phyloP scores from a whole-genome alignment of 371 early-diverging fungal genomes.

The Dichotomocladium elegans region DNA sequence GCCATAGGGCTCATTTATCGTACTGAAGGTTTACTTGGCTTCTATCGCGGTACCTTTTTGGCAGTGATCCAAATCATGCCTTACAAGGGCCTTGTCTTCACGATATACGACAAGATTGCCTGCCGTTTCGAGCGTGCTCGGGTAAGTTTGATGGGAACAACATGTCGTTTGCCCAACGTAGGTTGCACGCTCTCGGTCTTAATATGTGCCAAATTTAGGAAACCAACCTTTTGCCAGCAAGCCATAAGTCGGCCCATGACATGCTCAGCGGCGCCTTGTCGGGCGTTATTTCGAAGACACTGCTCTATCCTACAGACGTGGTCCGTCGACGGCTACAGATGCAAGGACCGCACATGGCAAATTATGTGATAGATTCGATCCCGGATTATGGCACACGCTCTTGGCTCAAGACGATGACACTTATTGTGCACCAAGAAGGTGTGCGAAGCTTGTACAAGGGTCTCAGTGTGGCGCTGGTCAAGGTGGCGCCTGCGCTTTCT shows the following conservation, averaged over 20 bases:
- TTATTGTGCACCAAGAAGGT: conserved; percentile 76
- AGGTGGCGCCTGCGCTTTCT: conserved; percentile 83
- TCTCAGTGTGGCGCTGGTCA: conserved; percentile 76
- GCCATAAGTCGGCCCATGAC: conserved; percentile 52
- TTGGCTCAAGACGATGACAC: conserved; percentile 49
- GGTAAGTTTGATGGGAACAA: conserved; percentile 21
- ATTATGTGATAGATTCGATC: conserved; percentile 44
- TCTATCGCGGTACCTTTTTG: conserved; percentile 85
- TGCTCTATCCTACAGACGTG: conserved; percentile 90
- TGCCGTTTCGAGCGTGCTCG: conserved; percentile 34
- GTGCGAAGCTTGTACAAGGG: conserved; percentile 85
- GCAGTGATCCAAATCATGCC: conserved; percentile 88
- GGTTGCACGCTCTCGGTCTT: too few species aligned
- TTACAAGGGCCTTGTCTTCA: conserved; percentile 87
- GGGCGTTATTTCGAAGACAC: conserved; percentile 79
- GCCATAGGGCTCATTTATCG: conserved; percentile 62
- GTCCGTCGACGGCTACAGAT: conserved; percentile 77
- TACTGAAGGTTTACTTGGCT: conserved; percentile 77
- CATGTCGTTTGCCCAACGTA: too few species aligned
- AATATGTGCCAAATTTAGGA: conserved; percentile 30
- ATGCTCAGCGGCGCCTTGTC: conserved; percentile 81
- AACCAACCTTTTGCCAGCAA: conserved; percentile 14
- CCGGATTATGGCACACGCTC: conserved; percentile 46
- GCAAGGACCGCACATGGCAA: conserved; percentile 62
- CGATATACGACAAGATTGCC: conserved; percentile 65